These are phyloP conservation scores for Globisporangium okanoganense DNA, from an alignment of 352 stramenopile genomes.

Conservation along the genomic window DNA sequence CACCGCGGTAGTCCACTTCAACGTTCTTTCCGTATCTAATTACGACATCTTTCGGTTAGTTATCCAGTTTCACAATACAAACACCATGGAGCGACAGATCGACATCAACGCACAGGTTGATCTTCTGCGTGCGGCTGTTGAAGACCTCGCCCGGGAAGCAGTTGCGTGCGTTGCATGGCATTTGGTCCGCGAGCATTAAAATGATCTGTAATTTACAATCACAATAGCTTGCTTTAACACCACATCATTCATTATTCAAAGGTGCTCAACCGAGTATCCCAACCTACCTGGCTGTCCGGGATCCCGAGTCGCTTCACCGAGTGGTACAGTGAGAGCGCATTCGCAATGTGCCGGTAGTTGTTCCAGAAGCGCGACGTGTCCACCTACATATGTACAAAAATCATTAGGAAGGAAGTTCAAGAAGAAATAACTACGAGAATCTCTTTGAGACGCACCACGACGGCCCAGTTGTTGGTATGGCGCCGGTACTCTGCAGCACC, in stretches of 20 bases:
- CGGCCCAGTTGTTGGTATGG: conserved; percentile 87
- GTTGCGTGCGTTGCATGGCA: conserved; percentile 91
- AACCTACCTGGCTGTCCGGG: conserved; percentile 90
- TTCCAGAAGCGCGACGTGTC: conserved; percentile 96
- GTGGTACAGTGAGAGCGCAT: conserved; percentile 94
- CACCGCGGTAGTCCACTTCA: conserved; percentile 93
- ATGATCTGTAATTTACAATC: conserved; percentile 76
- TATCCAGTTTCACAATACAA: background rate
- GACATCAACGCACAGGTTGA: conserved; percentile 57
- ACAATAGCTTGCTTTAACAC: background rate
- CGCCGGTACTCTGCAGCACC: conserved; percentile 41
- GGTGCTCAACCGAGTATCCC: background rate
- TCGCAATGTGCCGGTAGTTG: conserved; percentile 96
- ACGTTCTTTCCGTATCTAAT: conserved; percentile 86
- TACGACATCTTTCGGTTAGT: background rate
- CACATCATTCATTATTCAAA: no score
- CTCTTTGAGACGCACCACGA: conserved; percentile 45
- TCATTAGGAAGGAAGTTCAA: background rate
- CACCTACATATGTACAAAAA: conserved; percentile 39
- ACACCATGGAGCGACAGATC: background rate
- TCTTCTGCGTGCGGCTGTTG: conserved; percentile 87
- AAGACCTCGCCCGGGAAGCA: conserved; percentile 90
- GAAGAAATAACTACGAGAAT: background rate
- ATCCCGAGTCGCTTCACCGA: conserved; percentile 91
- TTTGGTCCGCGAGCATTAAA: conserved; percentile 96